A percentile compares a stretch with the other conserved stretches of the same genome.
Evolutionary conservation across 805 yeast species (phyloP).

Genomic region (Limtongia smithiae): DNA sequence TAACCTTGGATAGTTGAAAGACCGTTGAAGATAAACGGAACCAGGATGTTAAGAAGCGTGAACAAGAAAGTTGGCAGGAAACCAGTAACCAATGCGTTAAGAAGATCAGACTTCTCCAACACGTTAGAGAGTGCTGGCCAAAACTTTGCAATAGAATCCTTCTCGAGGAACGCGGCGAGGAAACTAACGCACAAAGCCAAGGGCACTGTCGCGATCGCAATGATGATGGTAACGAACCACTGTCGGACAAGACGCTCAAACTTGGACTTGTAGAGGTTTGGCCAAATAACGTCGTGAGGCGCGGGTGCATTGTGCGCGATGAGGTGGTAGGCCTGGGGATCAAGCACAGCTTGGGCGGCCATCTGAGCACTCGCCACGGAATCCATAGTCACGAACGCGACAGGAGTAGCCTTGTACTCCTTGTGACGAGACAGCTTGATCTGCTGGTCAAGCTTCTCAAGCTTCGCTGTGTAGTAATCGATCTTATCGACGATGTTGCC

Average conservation of each 20-base stretch:
- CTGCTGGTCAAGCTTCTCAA: constrained; percentile 66
- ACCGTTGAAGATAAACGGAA: constrained; percentile 85
- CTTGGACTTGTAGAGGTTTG: constrained; percentile 76
- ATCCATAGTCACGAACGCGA: constrained; percentile 93
- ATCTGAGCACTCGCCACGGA: constrained; percentile 93
- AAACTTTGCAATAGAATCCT: constrained; percentile 69
- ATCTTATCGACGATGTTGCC: constrained; percentile 80
- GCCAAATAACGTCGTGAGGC: constrained; percentile 94
- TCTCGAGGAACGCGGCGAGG: constrained; percentile 75
- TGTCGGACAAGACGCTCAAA: constrained; percentile 63
- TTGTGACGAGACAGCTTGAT: constrained; percentile 61
- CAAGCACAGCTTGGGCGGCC: constrained; percentile 92
- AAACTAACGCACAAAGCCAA: constrained; percentile 81
- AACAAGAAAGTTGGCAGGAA: constrained; percentile 87
- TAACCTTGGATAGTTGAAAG: constrained; percentile 81
- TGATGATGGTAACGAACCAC: constrained; percentile 60
- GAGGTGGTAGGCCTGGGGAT: constrained; percentile 79
- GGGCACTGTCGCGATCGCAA: constrained; percentile 65
- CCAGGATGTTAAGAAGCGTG: constrained; percentile 73
- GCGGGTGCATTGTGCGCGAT: constrained; percentile 89
- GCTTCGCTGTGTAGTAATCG: constrained; percentile 63
- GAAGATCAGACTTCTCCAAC: constrained; percentile 63
- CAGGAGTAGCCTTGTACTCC: constrained; percentile 77
- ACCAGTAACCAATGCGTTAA: constrained; percentile 77
- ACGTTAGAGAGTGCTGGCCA: constrained; percentile 79